These are phyloP conservation scores for Quercus parvula DNA, from an alignment of 306 rosid species.

Conservation along the genomic window DNA sequence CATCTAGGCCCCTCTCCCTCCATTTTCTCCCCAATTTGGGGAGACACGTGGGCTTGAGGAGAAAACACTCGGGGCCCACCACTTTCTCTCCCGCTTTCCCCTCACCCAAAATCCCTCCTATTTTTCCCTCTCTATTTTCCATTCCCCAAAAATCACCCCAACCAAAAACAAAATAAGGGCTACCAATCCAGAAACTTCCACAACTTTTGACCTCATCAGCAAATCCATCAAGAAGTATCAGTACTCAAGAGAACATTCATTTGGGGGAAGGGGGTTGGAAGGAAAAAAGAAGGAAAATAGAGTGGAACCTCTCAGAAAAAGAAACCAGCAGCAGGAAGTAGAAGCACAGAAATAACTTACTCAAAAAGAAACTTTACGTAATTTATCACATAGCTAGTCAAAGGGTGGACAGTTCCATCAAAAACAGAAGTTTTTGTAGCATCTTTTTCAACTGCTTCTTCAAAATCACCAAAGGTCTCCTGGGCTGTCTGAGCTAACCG, in stretches of 20 bases:
- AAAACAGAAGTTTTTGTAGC: conserved; percentile 89
- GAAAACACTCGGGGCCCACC: too few relatives aligned
- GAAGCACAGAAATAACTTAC: conserved; percentile 48
- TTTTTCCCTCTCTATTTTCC: too few relatives aligned
- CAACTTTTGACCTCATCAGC: not conserved
- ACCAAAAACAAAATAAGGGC: not conserved
- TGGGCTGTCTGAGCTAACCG: conserved; percentile 94
- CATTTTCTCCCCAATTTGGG: too few relatives aligned
- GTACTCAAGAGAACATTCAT: not conserved
- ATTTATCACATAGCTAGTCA: conserved; percentile 95
- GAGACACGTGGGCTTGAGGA: too few relatives aligned
- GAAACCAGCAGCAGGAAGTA: not conserved
- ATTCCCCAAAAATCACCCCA: too few relatives aligned
- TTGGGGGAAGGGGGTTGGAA: not conserved
- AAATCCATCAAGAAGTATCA: not conserved
- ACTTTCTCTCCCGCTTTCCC: too few relatives aligned
- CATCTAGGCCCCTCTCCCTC: too few relatives aligned
- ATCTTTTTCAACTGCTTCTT: conserved; percentile 98
- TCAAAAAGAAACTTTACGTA: conserved; percentile 84
- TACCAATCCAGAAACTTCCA: not conserved
- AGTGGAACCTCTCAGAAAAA: not conserved
- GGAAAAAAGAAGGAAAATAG: not conserved
- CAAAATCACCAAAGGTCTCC: conserved; percentile 93
- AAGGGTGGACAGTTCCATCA: conserved; percentile 97
- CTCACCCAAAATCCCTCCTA: too few relatives aligned